Base-by-base conservation (phyloP, 768 basidiomycete species). In the Tylopilus vinaceipallidus region DNA sequence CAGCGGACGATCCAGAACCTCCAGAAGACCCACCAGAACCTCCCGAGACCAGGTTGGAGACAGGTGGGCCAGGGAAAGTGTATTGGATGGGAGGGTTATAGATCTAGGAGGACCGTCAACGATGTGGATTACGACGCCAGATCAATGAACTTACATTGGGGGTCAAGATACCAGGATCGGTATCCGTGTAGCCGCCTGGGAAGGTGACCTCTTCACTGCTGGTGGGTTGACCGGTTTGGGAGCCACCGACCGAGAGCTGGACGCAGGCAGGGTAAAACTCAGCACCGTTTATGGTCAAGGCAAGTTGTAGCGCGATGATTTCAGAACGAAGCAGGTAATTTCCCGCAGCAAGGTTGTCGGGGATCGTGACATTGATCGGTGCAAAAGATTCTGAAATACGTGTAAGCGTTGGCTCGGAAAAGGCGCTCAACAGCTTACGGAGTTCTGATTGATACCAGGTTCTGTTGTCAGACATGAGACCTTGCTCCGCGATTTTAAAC, bases 291-390 rank as follows among this genome's bases (percentile, higher is more conserved):
- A 48, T 2, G 12, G 61, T 46, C 33, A 62, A 69, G 16, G 76
- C 88, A 33, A 79, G 71, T 55, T 91, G 88, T n/a, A 91, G 80
- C 7, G 83, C 74, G 58, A 91, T 83, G 65, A 91, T 75, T 33
- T 90, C 88, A 65, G 88, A 80, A 3, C 89, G 86, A 57, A 90
- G 63, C 42, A 91, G 67, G 63, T 91, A 91, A 56, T 84, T 77
- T 6, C 88, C 89, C 0, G 85, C 61, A 1, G 80, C 78, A 40
- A 91, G 67, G 36, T 71, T 75, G 11, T 52, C 45, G 1, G 82
- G 83, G 22, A 84, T 63, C 0, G 64, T 71, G 6, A 77, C 67
- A 2, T 47, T 68, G 0, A 69, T 74, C 2, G 72, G 61, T 3
- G 57, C 60, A 1, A 80, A 77, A 2, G 62, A 56, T 50, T 71